Percentiles rank a stretch among this genome's conserved stretches.
Conservation (phyloP, 1,139 yeast species). For the Suhomyces chickasaworum region DNA sequence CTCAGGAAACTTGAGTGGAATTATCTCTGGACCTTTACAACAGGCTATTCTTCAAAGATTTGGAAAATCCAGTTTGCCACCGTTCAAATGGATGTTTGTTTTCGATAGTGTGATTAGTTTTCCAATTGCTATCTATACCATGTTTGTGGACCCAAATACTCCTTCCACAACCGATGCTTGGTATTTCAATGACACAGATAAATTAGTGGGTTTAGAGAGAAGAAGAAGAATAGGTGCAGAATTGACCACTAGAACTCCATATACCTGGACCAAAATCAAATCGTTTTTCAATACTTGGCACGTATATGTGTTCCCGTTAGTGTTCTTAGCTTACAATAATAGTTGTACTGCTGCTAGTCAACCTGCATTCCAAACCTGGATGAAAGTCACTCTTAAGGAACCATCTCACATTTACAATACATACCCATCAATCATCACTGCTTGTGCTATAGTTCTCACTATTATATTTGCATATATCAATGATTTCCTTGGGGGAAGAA, state of each 20-base stretch:
- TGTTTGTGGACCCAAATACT: conserved; percentile 41
- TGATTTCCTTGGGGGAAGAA: conserved; percentile 46
- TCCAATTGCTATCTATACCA: conserved; percentile 39
- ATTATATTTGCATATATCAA: conserved; percentile 42
- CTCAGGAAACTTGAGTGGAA: conserved; percentile 45
- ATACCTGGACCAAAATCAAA: conserved; percentile 42
- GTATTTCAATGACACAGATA: conserved; percentile 37
- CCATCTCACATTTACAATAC: conserved; percentile 46
- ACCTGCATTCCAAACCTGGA: conserved; percentile 57
- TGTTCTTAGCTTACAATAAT: conserved; percentile 55
- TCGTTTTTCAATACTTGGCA: conserved; percentile 52
- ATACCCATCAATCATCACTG: conserved; percentile 51
- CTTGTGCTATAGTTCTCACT: conserved; percentile 45
- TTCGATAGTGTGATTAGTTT: conserved; percentile 41
- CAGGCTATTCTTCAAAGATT: conserved; percentile 34
- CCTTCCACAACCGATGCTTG: conserved; percentile 43
- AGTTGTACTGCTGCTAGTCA: conserved; percentile 43
- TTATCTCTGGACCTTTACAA: conserved; percentile 45
- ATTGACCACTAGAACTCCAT: conserved; percentile 45
- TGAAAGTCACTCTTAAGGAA: conserved; percentile 44
- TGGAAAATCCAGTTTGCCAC: conserved; percentile 29
- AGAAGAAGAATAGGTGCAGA: conserved; percentile 50
- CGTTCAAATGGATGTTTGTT: conserved; percentile 44
- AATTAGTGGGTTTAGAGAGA: conserved; percentile 39
- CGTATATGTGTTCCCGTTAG: conserved; percentile 47